Percentiles rank a stretch among this genome's conserved stretches.
Conservation (phyloP, 2,329 filamentous ascomycete genomes). For the Metarhizium humberi region DNA sequence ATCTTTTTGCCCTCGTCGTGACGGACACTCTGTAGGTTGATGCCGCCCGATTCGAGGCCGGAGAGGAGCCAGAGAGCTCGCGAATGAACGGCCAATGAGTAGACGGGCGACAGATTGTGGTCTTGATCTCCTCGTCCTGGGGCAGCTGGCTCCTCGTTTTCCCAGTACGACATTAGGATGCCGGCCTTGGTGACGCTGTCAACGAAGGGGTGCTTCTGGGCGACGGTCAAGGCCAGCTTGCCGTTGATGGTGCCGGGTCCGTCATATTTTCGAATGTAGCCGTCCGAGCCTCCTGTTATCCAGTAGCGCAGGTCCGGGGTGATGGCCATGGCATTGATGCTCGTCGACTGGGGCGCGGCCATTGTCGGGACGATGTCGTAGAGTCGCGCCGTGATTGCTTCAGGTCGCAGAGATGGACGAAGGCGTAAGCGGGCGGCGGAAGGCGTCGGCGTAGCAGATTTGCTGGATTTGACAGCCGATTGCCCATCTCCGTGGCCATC, state of each 20-base stretch:
- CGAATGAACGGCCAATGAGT: conserved; percentile 85
- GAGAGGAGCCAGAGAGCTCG: conserved; percentile 87
- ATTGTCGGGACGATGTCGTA: conserved; percentile 98
- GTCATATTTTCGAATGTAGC: conserved; percentile 95
- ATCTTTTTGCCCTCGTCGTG: conserved; percentile 94
- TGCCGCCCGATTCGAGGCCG: conserved; percentile 80
- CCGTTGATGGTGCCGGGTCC: conserved; percentile 92
- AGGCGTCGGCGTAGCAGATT: conserved; percentile 19
- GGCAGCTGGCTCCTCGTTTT: conserved; percentile 71
- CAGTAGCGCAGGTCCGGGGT: conserved; percentile 94
- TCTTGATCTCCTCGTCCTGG: conserved; percentile 43
- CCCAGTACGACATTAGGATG: conserved; percentile 94
- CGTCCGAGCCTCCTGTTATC: conserved; percentile 87
- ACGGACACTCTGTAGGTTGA: conserved; percentile 86
- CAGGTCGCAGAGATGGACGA: conserved; percentile 60
- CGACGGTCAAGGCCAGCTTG: conserved; percentile 86
- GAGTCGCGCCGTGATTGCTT: conserved; percentile 66
- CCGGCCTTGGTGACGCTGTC: conserved; percentile 95
- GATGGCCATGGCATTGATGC: conserved; percentile 83
- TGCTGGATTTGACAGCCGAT: conserved; percentile 9
- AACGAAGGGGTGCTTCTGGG: conserved; percentile 92
- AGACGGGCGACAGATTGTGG: conserved; percentile 73
- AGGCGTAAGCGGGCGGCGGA: conserved; percentile 8
- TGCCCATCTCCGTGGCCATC: conserved; percentile 2
- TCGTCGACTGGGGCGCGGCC: conserved; percentile 90